Conservation (phyloP, 2,329 filamentous ascomycete species). For the Aspergillus sergii region DNA sequence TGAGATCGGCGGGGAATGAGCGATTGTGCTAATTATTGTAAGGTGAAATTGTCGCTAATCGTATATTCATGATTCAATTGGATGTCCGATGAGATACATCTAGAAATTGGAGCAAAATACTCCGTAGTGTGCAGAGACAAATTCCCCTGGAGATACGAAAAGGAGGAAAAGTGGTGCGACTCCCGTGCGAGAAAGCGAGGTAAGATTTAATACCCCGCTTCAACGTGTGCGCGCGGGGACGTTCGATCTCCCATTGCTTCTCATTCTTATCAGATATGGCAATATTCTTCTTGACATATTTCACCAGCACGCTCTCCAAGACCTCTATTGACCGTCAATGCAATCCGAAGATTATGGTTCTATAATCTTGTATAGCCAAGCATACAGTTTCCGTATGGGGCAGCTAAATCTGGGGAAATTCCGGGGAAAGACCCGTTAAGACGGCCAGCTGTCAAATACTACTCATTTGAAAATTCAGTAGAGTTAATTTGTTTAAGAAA, state of each 20-base stretch:
- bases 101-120: not conserved
- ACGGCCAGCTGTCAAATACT: not conserved
- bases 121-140: not conserved
- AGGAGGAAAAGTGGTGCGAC: not conserved
- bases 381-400: not conserved
- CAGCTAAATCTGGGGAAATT: not conserved
- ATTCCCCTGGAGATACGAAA: not conserved
- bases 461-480: not conserved
- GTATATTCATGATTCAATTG: not conserved
- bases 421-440: not conserved
- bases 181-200: not conserved
- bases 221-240: not conserved
- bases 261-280: not conserved
- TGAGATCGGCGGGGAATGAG: conserved; percentile 6
- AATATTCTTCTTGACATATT: not conserved
- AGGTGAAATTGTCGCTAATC: not conserved
- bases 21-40: conserved; percentile 4
- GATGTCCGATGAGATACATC: not conserved
- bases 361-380: not conserved
- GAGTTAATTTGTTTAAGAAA: not conserved
- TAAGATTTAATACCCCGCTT: not conserved
- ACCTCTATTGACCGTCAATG: not conserved
- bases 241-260: not conserved
- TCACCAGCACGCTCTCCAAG: not conserved
- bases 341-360: not conserved